These are phyloP conservation scores for Dicorynia guianensis DNA, from an alignment of 306 rosid species.

Conservation along the genomic window DNA sequence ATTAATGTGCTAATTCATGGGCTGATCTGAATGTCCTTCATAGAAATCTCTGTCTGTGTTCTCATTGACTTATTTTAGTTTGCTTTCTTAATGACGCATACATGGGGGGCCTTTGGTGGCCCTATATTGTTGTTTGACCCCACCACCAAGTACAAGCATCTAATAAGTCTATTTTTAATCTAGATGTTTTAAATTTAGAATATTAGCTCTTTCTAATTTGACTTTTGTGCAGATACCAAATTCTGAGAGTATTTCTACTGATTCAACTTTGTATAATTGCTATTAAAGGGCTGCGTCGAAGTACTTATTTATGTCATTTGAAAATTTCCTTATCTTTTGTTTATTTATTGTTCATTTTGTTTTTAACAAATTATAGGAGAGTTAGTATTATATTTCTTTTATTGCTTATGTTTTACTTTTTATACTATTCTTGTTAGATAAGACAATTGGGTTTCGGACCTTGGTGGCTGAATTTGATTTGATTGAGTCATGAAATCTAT, in stretches of 20 bases:
- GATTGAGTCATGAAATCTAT: no score
- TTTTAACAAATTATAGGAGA: no score
- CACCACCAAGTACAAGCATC: not conserved
- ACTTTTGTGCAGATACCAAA: constrained; percentile 81
- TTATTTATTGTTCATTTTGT: no score
- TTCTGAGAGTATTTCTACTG: constrained; percentile 84
- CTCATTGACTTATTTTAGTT: constrained; percentile 17
- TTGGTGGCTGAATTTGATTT: no score
- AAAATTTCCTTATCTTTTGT: no score
- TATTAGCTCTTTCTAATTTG: constrained; percentile 32
- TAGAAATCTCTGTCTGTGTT: constrained; percentile 24
- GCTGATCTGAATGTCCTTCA: constrained; percentile 16
- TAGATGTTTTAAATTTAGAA: constrained; percentile 28
- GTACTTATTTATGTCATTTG: no score
- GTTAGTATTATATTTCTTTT: no score
- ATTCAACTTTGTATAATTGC: constrained; percentile 78
- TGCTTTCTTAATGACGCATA: constrained; percentile 21
- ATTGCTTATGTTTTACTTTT: no score
- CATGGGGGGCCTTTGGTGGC: constrained; percentile 7
- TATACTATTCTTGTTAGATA: no score
- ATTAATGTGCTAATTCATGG: constrained; percentile 12
- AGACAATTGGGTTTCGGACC: no score
- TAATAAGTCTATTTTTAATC: constrained; percentile 8
- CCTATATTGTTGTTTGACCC: constrained; percentile 4
- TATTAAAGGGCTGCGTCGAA: constrained; percentile 80